Conservation (phyloP, 371 early-diverging fungal species). For the Mucor velutinosus region DNA sequence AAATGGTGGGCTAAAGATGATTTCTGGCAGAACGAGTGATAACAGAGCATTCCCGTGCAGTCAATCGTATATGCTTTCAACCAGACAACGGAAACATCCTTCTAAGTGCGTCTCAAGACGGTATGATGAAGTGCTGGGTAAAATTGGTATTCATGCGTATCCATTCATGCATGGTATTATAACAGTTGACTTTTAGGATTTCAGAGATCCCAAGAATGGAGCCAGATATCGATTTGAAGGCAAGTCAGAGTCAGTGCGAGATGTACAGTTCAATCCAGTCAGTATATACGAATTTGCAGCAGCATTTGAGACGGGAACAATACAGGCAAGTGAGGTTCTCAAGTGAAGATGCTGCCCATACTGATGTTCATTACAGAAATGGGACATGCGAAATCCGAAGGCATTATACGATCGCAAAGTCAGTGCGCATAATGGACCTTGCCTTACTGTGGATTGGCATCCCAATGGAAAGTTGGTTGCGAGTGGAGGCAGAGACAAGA, state of each 20-base stretch:
- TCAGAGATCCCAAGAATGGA: conserved; percentile 58
- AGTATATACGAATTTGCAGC: conserved; percentile 73
- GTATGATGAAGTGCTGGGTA: conserved; percentile 83
- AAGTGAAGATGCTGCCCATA: neutral
- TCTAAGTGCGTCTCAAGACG: conserved; percentile 84
- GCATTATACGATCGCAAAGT: conserved; percentile 67
- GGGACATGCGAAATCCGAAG: conserved; percentile 77
- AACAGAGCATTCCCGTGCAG: conserved; percentile 78
- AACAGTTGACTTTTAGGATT: conserved; percentile 53
- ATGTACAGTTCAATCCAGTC: conserved; percentile 81
- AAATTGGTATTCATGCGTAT: neutral
- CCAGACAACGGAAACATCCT: conserved; percentile 69
- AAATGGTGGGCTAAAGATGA: neutral
- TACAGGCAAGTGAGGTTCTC: conserved; percentile 56
- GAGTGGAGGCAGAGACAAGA: conserved; percentile 82
- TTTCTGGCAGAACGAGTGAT: conserved; percentile 62
- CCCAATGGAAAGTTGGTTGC: conserved; percentile 75
- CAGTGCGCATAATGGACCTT: conserved; percentile 79
- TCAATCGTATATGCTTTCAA: conserved; percentile 81
- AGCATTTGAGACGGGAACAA: conserved; percentile 87
- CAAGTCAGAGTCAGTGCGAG: conserved; percentile 83
- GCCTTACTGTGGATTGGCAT: conserved; percentile 84
- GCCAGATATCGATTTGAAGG: conserved; percentile 70
- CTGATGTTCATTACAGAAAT: conserved; percentile 51
- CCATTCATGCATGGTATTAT: neutral